Percentiles rank a stretch among this genome's conserved stretches.
Conservation (phyloP, 2,329 filamentous ascomycete genomes). For the Knoxdaviesia proteae region DNA sequence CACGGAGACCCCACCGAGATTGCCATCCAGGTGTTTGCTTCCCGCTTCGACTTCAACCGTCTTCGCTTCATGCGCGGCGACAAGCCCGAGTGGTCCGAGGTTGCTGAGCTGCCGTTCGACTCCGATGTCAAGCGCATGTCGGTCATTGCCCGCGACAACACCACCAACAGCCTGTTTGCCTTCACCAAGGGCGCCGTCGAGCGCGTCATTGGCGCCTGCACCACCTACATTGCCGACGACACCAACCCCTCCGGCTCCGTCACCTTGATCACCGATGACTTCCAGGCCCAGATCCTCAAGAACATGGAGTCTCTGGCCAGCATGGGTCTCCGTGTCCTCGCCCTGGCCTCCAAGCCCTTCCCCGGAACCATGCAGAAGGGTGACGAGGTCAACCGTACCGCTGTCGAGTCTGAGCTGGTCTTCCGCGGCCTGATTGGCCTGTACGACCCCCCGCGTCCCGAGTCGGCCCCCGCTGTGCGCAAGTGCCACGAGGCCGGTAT, state of each 20-base stretch:
- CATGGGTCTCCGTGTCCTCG: constrained; percentile 45
- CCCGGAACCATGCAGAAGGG: constrained; percentile 15
- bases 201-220: constrained; percentile 40
- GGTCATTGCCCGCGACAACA: constrained; percentile 33
- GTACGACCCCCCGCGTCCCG: constrained; percentile 49
- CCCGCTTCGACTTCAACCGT: constrained; percentile 41
- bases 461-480: constrained; percentile 38
- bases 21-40: constrained; percentile 50
- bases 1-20: constrained; percentile 50
- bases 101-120: constrained; percentile 51
- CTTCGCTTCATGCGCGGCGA: constrained; percentile 27
- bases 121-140: constrained; percentile 58
- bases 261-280: constrained; percentile 24
- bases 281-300: constrained; percentile 31
- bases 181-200: constrained; percentile 49
- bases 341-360: constrained; percentile 31
- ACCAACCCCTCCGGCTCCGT: constrained; percentile 7
- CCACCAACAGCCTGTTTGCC: constrained; percentile 11
- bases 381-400: constrained; percentile 25
- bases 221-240: constrained; percentile 18
- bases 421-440: constrained; percentile 50
- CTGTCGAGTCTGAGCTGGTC: constrained; percentile 36
- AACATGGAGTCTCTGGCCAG: constrained; percentile 44
- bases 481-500: constrained; percentile 42
- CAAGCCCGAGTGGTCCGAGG: constrained; percentile 27